Conservation (phyloP, 176 grass and related monocot species). For the Carex kokanica region DNA sequence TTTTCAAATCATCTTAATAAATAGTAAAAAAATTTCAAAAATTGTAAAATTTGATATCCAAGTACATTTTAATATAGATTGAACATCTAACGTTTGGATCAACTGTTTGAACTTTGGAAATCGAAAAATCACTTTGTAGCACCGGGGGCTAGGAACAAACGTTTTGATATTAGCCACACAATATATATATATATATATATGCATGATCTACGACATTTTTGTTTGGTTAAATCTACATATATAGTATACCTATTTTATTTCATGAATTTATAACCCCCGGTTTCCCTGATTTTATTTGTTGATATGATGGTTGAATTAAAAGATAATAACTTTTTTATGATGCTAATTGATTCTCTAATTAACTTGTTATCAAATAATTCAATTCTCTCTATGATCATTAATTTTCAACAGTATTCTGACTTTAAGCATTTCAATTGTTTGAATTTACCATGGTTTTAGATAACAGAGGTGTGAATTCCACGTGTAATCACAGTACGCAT, state of each 20-base stretch:
- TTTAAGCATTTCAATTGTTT: background rate
- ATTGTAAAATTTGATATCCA: too few relatives aligned
- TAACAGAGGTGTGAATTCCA: background rate
- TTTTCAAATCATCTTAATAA: too few relatives aligned
- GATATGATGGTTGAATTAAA: background rate
- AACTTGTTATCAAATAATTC: background rate
- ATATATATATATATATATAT: too few relatives aligned
- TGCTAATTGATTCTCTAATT: background rate
- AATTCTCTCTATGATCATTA: background rate
- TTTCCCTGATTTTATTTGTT: background rate
- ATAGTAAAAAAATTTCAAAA: too few relatives aligned
- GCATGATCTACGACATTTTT: too few relatives aligned
- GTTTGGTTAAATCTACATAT: background rate
- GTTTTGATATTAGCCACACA: too few relatives aligned
- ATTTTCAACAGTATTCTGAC: background rate
- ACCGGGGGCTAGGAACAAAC: too few relatives aligned
- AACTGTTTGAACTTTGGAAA: too few relatives aligned
- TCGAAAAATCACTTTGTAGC: too few relatives aligned
- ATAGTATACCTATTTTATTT: background rate
- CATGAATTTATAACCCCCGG: background rate
- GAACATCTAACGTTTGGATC: too few relatives aligned
- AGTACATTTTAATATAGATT: too few relatives aligned
- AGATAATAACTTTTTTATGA: background rate
- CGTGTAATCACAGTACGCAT: constrained; percentile 8
- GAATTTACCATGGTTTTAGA: background rate